Evolutionary conservation across 1,139 yeast genomes (phyloP), one percentile per base, ranked within the genome.

Genomic region (Nadsonia commutata): DNA sequence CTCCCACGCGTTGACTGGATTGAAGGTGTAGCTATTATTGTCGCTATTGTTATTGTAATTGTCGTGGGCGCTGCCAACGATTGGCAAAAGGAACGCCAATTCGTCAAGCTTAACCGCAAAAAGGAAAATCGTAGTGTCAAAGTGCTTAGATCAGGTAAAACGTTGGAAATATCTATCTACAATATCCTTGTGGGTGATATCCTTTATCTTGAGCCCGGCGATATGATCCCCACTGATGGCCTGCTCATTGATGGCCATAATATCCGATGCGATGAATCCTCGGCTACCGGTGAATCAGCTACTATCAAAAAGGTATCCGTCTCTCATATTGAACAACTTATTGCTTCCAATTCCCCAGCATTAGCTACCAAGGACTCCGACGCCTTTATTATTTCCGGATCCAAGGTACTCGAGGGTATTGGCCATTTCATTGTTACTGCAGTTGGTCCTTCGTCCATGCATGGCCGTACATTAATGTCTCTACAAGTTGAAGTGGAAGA

Each of bases 1-100:
- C 58, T 78, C 44, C 95, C 95, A 17, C 75, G 76, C 53, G 90
- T 88, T 21, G 94, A 86, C 57, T 86, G 96, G 96, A 95, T 93
- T 41, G 99, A 90, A 66, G 99, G 99, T 52, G 95, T 88, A 38
- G 98, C 98, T 38, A 93, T 93, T 57, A 73, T 93, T 52, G 83
- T 81, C 18, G 99, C 99, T 17, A 83, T 93, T 22, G 56, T 77
- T 8, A 90, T 93, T 48, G 97, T 93, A 37, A 95, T 93, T 4
- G 52, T 84, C 2, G 98, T 93, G 13, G 95, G 96, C 41, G 94
- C 96, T 2, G 81, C 76, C 18, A 93, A 93, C 61, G 98, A 93
- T 63, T 93, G 83, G 67, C 96, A 90, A 59, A 93, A 93, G 60
- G 98, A 93, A 60, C 68, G 86, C 16, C 98, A 90, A 61, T 93